Base-by-base conservation (phyloP, 768 basidiomycete species). In the Clitopilus passeckerianus region DNA sequence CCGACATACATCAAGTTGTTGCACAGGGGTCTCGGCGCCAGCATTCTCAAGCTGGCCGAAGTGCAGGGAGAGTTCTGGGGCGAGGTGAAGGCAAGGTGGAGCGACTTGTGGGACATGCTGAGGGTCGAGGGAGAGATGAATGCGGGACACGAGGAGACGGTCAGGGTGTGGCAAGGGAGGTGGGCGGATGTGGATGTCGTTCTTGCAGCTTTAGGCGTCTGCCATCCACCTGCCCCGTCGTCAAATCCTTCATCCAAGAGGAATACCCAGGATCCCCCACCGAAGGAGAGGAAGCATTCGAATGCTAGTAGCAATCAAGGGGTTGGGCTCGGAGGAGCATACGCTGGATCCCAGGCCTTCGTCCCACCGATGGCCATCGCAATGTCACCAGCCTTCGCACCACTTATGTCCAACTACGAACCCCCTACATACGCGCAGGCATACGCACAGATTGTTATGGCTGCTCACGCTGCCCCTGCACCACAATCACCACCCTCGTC, bases 101-200 rank as follows among this genome's bases (percentile, higher is more conserved):
- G 77, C 1, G 86, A 85, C n/a, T 72, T 93, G n/a, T 93, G 91
- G 91, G 89, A 92, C 60, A 89, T 87, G 67, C 72, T 90, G n/a
- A 75, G 81, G 9, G 84, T 88, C 4, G 89, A 89, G 18, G 86
- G 86, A 1, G 86, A 89, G 73, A 70, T 81, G 74, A 86, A 86
- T 61, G 85, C 80, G 0, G 86, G 85, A 6, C 79, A 80, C 5
- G 80, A 78, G 8, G 91, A 92, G 75, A 93, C 91, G 20, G 66
- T 86, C 24, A 76, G 76, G 0, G 87, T 91, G 9, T 93, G 91
- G 91, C 76, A 78, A 67, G 74, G 76, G 37, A 75, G 91, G 15
- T 93, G 85, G 84, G 75, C 68, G 12, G 88, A 89, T 41, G 86
- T 90, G 37, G 86, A 86, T 61, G 77, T 71, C 33, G 71, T 77